phyloP scores from a whole-genome alignment of 768 basidiomycete species.

The Gloeostereum incarnatum region DNA sequence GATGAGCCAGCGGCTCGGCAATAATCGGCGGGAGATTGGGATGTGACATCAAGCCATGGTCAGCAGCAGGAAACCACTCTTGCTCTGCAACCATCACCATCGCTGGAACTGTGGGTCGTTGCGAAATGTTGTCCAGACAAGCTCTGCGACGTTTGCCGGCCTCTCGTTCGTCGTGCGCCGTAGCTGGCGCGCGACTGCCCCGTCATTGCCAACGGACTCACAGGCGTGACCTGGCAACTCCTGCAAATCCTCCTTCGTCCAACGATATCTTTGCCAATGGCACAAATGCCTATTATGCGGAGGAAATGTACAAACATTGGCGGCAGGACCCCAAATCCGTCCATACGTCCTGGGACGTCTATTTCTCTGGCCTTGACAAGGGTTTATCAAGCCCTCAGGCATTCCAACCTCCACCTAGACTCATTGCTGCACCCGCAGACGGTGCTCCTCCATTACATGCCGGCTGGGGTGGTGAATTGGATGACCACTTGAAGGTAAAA shows the following conservation, averaged over 20 bases:
- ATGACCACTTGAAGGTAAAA: slow-evolving; percentile 88
- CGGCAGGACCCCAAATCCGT: slow-evolving; percentile 85
- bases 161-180: background rate
- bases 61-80: too few relatives aligned
- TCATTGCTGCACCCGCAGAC: slow-evolving; percentile 63
- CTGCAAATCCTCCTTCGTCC: slow-evolving; percentile 47
- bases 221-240: slow-evolving; percentile 34
- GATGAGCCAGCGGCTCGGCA: too few relatives aligned
- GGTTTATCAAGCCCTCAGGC: slow-evolving; percentile 74
- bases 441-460: slow-evolving; percentile 74
- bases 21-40: too few relatives aligned
- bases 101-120: slow-evolving; percentile 4
- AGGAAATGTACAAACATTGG: slow-evolving; percentile 95
- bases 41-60: too few relatives aligned
- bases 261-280: slow-evolving; percentile 90
- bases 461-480: slow-evolving; percentile 66
- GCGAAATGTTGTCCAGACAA: slow-evolving; percentile 7
- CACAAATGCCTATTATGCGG: slow-evolving; percentile 91
- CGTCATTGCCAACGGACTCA: slow-evolving; percentile 8
- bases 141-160: slow-evolving; percentile 5
- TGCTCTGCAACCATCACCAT: slow-evolving; percentile 2
- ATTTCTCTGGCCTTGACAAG: slow-evolving; percentile 89
- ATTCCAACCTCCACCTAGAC: slow-evolving; percentile 74
- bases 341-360: slow-evolving; percentile 89
- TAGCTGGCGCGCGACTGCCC: background rate